Base-by-base conservation (phyloP, 805 yeast genomes). In the Priceomyces carsonii region DNA sequence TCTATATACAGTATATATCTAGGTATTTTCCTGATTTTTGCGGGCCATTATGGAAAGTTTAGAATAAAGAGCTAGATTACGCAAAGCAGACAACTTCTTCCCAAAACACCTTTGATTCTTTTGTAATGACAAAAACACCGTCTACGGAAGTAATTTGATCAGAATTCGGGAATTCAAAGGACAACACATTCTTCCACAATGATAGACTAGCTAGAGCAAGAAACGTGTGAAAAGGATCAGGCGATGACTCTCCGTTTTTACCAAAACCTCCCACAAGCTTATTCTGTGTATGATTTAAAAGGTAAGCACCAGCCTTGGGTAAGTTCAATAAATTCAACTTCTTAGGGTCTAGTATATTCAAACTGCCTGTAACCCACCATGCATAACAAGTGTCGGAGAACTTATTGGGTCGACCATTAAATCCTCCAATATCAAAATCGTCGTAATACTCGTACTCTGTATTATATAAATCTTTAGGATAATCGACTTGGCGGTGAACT, bases 381-480 rank as follows among this genome's bases (percentile, higher is more conserved):
- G 83, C 75, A 52, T 89, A 89, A 62, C 97, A 89, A 0, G 95
- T 83, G 57, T 89, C 97, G 3, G 84, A 84, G 38, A 70, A 73
- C 55, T 89, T 89, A 55, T 87, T 87, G n/a, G 77, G 79, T 30
- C 97, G 68, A 1, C 97, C 97, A 56, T 88, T 86, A 53, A 85
- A 80, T 0, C 91, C 91, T 2, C 96, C 96, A 34, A 61, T 60
- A 50, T 83, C 91, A 18, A 63, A 70, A 37, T 69, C 59, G 0
- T 49, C 51, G 27, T 47, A 45, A 28, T 42, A 46, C 12, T 28
- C 43, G 27, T 45, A 45, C 9, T 55, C 65, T 5, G 61, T 69
- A 8, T 33, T 38, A 35, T 57, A 49, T 10, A 59, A 33, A 6
- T 44, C 43, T 7, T 49, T 42, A 9, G 62, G 55, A 39, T 59